Evolutionary conservation across 1,284 basidiomycete genomes (phyloP).

Genomic region (Cutaneotrichosporon sp.): DNA sequence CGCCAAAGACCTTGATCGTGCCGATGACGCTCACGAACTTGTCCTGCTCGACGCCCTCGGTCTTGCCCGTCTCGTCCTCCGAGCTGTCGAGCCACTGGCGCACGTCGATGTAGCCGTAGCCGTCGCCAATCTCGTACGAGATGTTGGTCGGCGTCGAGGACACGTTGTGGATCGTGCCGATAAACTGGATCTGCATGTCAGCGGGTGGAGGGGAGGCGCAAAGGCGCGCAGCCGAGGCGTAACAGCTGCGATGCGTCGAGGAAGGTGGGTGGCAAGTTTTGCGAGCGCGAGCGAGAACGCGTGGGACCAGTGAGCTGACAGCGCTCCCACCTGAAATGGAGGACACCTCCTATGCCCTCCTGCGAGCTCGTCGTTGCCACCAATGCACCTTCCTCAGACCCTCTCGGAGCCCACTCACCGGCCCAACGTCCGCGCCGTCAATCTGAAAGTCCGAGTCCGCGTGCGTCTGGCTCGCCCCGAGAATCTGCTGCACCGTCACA

Average conservation of each 20-base stretch:
- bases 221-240: too few species aligned
- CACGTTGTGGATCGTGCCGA: constrained; percentile 74
- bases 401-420: constrained; percentile 11
- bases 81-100: constrained; percentile 82
- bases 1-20: constrained; percentile 81
- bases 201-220: background rate
- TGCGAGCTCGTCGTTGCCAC: background rate
- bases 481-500: constrained; percentile 79
- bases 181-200: constrained; percentile 59
- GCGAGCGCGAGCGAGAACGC: too few species aligned
- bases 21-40: constrained; percentile 84
- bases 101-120: constrained; percentile 83
- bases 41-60: constrained; percentile 61
- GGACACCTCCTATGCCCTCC: background rate
- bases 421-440: constrained; percentile 73
- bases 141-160: constrained; percentile 77
- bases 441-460: constrained; percentile 85
- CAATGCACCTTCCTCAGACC: background rate
- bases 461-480: constrained; percentile 75
- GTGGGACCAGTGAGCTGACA: too few species aligned
- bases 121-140: constrained; percentile 82
- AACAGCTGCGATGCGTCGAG: background rate
- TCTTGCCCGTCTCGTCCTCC: constrained; percentile 60
- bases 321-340: too few species aligned
- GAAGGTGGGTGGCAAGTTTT: too few species aligned